phyloP scores from a whole-genome alignment of 164 flowering plant species.

The Aristolochia californica region DNA sequence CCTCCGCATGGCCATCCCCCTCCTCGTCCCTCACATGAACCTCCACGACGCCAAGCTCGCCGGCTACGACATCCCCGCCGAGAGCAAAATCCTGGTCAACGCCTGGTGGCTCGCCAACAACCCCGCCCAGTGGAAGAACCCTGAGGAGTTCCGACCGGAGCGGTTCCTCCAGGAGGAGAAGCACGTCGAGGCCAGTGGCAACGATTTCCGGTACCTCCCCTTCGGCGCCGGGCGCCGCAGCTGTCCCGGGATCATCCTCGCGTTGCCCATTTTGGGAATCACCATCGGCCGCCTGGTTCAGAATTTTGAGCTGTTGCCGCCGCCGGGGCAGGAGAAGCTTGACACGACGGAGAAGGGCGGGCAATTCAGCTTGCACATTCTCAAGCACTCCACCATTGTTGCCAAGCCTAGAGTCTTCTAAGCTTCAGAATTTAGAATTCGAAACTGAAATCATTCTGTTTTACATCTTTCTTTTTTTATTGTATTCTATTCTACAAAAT shows the following conservation, averaged over 20 bases:
- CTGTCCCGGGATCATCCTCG: conserved; percentile 89
- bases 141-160: conserved; percentile 79
- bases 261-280: conserved; percentile 76
- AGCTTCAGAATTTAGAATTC: background rate
- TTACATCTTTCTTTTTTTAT: too few species aligned
- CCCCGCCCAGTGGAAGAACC: conserved; percentile 64
- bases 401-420: conserved; percentile 51
- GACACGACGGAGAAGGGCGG: conserved; percentile 80
- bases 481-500: too few species aligned
- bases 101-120: conserved; percentile 93
- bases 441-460: too few species aligned
- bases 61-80: conserved; percentile 80
- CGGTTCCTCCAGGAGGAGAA: conserved; percentile 77
- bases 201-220: conserved; percentile 75
- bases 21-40: conserved; percentile 95
- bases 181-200: conserved; percentile 79
- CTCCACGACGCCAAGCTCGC: conserved; percentile 76
- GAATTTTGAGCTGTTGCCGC: conserved; percentile 80
- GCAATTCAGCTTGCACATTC: conserved; percentile 82
- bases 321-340: conserved; percentile 64
- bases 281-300: conserved; percentile 82
- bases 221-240: conserved; percentile 86
- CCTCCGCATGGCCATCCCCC: conserved; percentile 82
- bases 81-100: conserved; percentile 85
- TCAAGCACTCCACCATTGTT: conserved; percentile 87